Evolutionary conservation across 352 stramenopile genomes (phyloP).

Genomic region (Phytophthora europaea): DNA sequence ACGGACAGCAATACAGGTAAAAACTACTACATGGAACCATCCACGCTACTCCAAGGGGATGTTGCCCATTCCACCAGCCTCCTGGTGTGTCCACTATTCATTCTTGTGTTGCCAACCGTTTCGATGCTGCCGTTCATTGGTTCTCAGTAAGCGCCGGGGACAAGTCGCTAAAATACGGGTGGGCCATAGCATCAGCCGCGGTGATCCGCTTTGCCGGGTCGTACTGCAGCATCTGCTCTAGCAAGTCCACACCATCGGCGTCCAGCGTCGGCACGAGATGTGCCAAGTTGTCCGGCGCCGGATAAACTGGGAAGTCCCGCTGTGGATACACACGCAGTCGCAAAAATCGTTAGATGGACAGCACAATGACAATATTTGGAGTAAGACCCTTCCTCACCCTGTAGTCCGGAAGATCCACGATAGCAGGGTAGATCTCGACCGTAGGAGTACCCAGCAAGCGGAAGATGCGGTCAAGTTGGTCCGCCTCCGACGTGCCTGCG

Average conservation of each 20-base stretch:
- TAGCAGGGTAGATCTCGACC: constrained; percentile 94
- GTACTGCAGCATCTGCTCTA: constrained; percentile 93
- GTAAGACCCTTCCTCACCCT: constrained; percentile 58
- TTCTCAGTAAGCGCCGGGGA: constrained; percentile 78
- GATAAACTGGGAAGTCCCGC: constrained; percentile 94
- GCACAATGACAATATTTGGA: background rate
- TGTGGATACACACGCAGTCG: constrained; percentile 32
- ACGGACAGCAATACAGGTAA: constrained; percentile 42
- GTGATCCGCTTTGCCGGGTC: constrained; percentile 94
- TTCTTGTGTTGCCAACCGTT: constrained; percentile 23
- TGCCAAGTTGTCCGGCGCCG: constrained; percentile 85
- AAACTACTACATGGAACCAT: constrained; percentile 33
- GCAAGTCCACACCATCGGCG: constrained; percentile 91
- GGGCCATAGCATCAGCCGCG: constrained; percentile 95
- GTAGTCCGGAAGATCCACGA: constrained; percentile 98
- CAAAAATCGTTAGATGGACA: constrained; percentile 13
- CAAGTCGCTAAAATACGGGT: constrained; percentile 98
- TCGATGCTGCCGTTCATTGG: constrained; percentile 37
- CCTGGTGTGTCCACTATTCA: constrained; percentile 19
- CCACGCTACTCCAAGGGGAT: constrained; percentile 24
- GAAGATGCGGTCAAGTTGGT: constrained; percentile 99
- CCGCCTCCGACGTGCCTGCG: constrained; percentile 96
- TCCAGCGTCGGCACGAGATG: constrained; percentile 94
- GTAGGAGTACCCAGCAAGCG: constrained; percentile 96
- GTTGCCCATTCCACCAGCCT: constrained; percentile 20